Base-by-base conservation (phyloP, 1,284 basidiomycete species). In the Cystobasidium slooffiae region DNA sequence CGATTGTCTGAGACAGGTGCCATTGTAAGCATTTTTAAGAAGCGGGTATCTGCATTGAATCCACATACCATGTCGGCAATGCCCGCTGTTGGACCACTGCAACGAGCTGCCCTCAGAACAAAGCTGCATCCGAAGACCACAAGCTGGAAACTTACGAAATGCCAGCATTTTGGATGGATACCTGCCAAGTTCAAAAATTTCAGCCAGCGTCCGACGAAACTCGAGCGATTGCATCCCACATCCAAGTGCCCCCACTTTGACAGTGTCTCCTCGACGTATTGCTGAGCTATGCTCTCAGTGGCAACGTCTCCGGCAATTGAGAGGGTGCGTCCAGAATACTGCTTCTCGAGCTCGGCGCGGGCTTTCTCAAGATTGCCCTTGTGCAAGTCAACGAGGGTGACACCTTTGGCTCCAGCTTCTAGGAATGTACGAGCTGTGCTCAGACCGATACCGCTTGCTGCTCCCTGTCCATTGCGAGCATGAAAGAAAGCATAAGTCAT, bases 201-300 rank as follows among this genome's bases (percentile, higher is more conserved):
- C 24, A 56, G 53, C 53, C 9, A 56, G 18, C 10, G 24, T 9
- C 10, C 12, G 20, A 37, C 31, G 53, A 6, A 39, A 44, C 22
- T 68, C 16, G 12, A 12, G 64, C 31, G 10, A 4, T 43, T 9
- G 12, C 18, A 20, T 7, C 24, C 2, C 51, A 52, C 37, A 55
- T 68, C 53, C 66, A 68, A 16, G 39, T 55, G 44, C 14, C 52
- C 51, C 39, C 51, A 43, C 24, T 68, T 39, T 22, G 20, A 22
- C 51, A 68, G 31, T 53, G 52, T 39, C 20, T 55, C 66, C 41
- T 37, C 53, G 56, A 55, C n/a, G 31, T 66, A 53, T n/a, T 53
- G 18, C 24, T 66, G n/a, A n/a, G 52, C 37, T 20, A 46, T 37
- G 6, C 3, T 10, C 22, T 41, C 64, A 16, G 37, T 22, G 14